Percentiles rank a stretch among this genome's conserved stretches.
These are phyloP conservation scores for Tulasnella calospora DNA, from an alignment of 768 basidiomycete species.

Conservation along the genomic window DNA sequence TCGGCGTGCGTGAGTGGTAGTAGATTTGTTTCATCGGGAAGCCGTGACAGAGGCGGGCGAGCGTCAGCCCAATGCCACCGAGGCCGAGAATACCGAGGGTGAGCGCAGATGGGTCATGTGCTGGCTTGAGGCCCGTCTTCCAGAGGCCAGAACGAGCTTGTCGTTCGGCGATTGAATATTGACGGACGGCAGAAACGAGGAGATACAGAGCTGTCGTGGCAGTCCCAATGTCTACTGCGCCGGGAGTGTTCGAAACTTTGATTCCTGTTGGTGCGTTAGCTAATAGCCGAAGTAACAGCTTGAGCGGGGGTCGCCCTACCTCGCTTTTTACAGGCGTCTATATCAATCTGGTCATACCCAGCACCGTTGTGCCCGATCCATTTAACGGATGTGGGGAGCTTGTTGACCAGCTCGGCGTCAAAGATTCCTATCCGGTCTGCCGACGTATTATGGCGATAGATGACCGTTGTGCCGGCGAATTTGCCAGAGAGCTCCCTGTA, in stretches of 20 bases:
- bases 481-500: conserved; percentile 61
- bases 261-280: conserved; percentile 48
- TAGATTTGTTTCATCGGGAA: conserved; percentile 91
- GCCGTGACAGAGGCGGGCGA: conserved; percentile 65
- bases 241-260: conserved; percentile 79
- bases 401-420: conserved; percentile 69
- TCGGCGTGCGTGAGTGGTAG: conserved; percentile 57
- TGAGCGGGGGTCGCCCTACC: conserved; percentile 42
- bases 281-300: background rate
- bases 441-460: conserved; percentile 74
- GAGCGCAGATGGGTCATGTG: conserved; percentile 60
- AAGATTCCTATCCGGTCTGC: conserved; percentile 64
- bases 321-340: conserved; percentile 62
- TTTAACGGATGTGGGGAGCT: conserved; percentile 61
- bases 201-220: conserved; percentile 85
- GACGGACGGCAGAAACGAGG: conserved; percentile 68
- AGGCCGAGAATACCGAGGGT: conserved; percentile 71
- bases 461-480: conserved; percentile 65
- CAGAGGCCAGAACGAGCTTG: conserved; percentile 46
- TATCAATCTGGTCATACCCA: conserved; percentile 85
- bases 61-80: conserved; percentile 68
- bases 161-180: conserved; percentile 62
- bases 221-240: conserved; percentile 85
- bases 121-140: conserved; percentile 50
- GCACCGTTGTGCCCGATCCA: conserved; percentile 94